Evolutionary conservation across 192 early-diverging fungal genomes (phyloP).

Genomic region (Podila horticola): DNA sequence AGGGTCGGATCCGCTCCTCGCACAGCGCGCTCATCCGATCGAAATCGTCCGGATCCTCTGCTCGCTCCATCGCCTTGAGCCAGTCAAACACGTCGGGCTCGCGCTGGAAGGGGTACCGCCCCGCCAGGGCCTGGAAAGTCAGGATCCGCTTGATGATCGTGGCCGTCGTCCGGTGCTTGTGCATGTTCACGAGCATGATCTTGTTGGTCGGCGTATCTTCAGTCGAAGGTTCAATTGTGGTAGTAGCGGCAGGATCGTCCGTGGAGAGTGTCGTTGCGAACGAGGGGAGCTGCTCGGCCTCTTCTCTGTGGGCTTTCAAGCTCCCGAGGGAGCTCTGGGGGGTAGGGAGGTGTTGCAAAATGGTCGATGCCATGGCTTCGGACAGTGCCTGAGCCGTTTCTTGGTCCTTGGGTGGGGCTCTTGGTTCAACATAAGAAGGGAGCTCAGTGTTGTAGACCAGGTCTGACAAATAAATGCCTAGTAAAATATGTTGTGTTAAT

Average conservation of each 20-base stretch:
- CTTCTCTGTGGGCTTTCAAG: neutral
- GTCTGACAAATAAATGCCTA: conserved; percentile 67
- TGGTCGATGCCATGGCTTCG: neutral
- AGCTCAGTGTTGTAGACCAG: conserved; percentile 66
- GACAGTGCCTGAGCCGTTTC: neutral
- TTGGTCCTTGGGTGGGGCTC: neutral
- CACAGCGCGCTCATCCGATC: conserved; percentile 44
- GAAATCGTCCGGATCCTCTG: conserved; percentile 17
- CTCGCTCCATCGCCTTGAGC: conserved; percentile 36
- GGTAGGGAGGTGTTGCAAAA: neutral
- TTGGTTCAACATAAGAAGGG: conserved; percentile 58
- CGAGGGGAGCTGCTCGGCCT: neutral
- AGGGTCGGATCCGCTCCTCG: conserved; percentile 14
- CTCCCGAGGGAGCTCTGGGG: neutral
- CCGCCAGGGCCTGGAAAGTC: conserved; percentile 62
- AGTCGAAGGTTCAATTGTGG: neutral
- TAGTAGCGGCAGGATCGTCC: neutral
- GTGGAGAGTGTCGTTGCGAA: neutral
- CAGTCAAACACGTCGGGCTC: conserved; percentile 49
- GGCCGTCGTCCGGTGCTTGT: conserved; percentile 66
- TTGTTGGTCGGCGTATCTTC: too few species aligned
- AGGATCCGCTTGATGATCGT: conserved; percentile 67
- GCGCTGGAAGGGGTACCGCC: conserved; percentile 59
- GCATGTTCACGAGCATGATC: conserved; percentile 60
- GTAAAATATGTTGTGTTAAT: neutral